Percentiles rank a stretch among this genome's conserved stretches.
These are phyloP conservation scores for Phytopythium kandeliae DNA, from an alignment of 352 stramenopile species.

Conservation along the genomic window DNA sequence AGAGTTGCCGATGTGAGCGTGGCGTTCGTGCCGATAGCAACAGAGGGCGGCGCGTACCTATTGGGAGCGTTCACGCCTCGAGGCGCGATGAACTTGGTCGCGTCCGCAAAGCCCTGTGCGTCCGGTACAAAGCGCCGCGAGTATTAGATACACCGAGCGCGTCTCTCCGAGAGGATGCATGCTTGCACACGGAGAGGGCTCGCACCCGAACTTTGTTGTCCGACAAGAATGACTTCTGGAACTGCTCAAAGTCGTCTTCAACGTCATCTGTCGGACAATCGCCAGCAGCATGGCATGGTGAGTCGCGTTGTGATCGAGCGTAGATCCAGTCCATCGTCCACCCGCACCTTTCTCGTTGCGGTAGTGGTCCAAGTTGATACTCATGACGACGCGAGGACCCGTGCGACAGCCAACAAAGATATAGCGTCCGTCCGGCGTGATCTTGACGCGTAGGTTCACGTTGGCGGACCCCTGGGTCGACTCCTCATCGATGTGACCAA, in stretches of 20 bases:
- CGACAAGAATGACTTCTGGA: constrained; percentile 68
- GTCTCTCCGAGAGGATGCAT: too few relatives aligned
- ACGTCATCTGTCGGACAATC: constrained; percentile 43
- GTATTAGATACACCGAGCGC: too few relatives aligned
- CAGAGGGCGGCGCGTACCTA: constrained; percentile 3
- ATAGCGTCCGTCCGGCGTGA: constrained; percentile 68
- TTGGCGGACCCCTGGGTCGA: constrained; percentile 42
- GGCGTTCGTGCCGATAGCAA: too few relatives aligned
- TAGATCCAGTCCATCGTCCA: too few relatives aligned
- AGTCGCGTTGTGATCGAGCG: background rate
- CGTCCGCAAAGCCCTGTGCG: constrained; percentile 68
- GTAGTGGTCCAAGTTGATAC: constrained; percentile 76
- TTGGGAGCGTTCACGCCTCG: constrained; percentile 1
- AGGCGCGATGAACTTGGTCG: constrained; percentile 32
- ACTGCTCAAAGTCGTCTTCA: constrained; percentile 75
- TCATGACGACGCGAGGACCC: constrained; percentile 66
- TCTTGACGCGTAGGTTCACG: constrained; percentile 67
- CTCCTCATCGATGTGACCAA: constrained; percentile 79
- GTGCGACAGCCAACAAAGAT: constrained; percentile 80
- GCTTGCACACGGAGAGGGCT: background rate
- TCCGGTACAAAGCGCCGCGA: background rate
- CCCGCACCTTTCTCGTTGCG: constrained; percentile 77
- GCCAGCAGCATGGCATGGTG: background rate
- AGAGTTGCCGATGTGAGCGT: background rate
- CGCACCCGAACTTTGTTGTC: constrained; percentile 56